Base-by-base conservation (phyloP, 75 land plant genomes). In the Gnetum montanum region DNA sequence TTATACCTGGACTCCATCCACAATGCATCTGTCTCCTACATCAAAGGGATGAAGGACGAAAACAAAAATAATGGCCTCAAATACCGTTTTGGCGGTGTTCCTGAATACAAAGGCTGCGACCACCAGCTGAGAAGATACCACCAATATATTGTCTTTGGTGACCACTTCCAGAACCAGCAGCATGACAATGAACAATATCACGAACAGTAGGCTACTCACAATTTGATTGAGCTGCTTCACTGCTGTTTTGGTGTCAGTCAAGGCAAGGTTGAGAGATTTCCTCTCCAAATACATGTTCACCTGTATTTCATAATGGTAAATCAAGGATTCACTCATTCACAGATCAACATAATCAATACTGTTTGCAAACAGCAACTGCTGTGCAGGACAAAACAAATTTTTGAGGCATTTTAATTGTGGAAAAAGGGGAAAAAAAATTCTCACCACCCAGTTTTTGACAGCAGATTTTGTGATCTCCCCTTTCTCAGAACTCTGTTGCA, bases 41-140 rank as follows among this genome's bases (percentile, higher is more conserved):
- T 83, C 86, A 68, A 74, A 83, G 33, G 86, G 86, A 46, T 81
- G 84, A 59, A 70, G 69, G 15, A 79, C 76, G 45, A 83, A 83
- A 8, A 75, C 76, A 58, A 83, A 83, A 31, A 83, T 70, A 34
- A 83, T 78, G 19, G 75, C 77, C 57, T 83, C 86, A 66, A 83
- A 83, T 8, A 59, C 47, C 20, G 71, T 79, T 66, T 71, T 83
- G 65, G 59, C 51, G 8, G 79, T 62, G 38, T 83, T 75, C 13
- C 76, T 70, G 59, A 83, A 83, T 52, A 83, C 69, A 48, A 83
- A 83, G 8, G 33, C 83, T n/a, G 70, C 59, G 0, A 74, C 33
- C 37, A 83, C n/a, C 3, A 83, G 57, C 63, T 78, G 82, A 12
- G 83, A 78, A 31, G 79, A 67, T 18, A 75, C 54, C 54, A 84